Percentiles rank a stretch among this genome's conserved stretches.
Conservation (phyloP, 2,329 filamentous ascomycete genomes). For the Aspergillus latus region DNA sequence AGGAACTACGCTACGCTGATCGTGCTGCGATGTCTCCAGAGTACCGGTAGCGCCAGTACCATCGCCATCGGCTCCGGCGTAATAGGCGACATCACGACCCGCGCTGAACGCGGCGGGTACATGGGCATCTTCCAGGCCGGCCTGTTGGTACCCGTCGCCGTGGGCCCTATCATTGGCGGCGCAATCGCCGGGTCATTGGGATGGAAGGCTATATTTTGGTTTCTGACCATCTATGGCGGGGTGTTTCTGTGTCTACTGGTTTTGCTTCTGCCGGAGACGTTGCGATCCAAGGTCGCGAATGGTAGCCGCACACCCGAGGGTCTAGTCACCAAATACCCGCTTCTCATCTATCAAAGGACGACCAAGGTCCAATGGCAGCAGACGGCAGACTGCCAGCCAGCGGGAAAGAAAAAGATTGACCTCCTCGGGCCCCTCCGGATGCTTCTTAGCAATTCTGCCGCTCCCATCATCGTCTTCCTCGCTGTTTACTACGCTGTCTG, state of each 20-base stretch:
- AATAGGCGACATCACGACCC: conserved; percentile 44
- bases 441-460: conserved; percentile 46
- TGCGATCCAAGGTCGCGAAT: conserved; percentile 38
- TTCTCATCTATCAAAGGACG: conserved; percentile 9
- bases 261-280: conserved; percentile 43
- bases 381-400: not conserved
- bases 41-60: conserved; percentile 45
- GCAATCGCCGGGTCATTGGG: conserved; percentile 37
- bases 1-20: conserved; percentile 43
- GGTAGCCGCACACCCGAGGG: conserved; percentile 19
- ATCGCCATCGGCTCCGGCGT: conserved; percentile 45
- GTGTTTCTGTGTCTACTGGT: conserved; percentile 33
- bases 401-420: conserved; percentile 42
- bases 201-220: conserved; percentile 48
- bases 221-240: conserved; percentile 40
- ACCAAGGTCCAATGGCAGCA: conserved; percentile 2
- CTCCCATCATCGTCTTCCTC: conserved; percentile 50
- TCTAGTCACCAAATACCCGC: conserved; percentile 4
- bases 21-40: conserved; percentile 45
- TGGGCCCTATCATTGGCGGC: conserved; percentile 48
- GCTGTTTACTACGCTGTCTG: conserved; percentile 55
- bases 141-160: conserved; percentile 35
- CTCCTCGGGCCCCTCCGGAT: conserved; percentile 50
- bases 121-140: conserved; percentile 45
- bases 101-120: conserved; percentile 43